Evolutionary conservation across 2,329 filamentous ascomycete genomes (phyloP).

Genomic region (Metarhizium rileyi): DNA sequence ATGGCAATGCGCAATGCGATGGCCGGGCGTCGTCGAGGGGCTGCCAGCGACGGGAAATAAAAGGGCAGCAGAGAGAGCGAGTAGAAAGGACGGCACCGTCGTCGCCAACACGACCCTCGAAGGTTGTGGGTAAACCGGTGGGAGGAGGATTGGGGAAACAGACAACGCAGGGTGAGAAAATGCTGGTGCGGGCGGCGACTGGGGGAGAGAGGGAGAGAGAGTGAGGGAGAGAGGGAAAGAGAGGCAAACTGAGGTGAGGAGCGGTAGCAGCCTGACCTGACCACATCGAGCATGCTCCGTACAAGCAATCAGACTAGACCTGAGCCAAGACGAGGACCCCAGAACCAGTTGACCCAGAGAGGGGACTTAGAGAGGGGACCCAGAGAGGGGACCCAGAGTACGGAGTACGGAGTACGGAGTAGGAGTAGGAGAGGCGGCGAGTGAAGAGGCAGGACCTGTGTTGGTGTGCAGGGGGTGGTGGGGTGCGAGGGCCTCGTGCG

Average conservation of each 20-base stretch:
- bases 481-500: background rate
- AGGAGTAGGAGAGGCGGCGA: background rate
- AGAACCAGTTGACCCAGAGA: background rate
- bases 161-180: slow-evolving; percentile 7
- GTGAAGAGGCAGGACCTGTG: background rate
- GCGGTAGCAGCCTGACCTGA: slow-evolving; percentile 3
- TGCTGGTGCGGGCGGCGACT: slow-evolving; percentile 2
- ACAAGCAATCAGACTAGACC: slow-evolving; percentile 1
- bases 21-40: background rate
- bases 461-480: background rate
- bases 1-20: background rate
- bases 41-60: background rate
- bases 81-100: background rate
- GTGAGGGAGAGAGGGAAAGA: background rate
- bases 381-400: background rate
- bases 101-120: slow-evolving; percentile 1
- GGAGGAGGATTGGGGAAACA: slow-evolving; percentile 5
- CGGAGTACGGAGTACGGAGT: no score
- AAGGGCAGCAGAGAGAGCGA: background rate
- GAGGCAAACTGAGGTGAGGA: background rate
- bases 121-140: slow-evolving; percentile 2
- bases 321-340: slow-evolving; percentile 6
- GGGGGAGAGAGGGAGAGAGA: background rate
- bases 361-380: background rate
- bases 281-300: background rate